A percentile compares a stretch with the other conserved stretches of the same genome.
These are phyloP conservation scores for Syncephalastrum sp. DNA, from an alignment of 371 early-diverging fungal genomes.

Conservation along the genomic window DNA sequence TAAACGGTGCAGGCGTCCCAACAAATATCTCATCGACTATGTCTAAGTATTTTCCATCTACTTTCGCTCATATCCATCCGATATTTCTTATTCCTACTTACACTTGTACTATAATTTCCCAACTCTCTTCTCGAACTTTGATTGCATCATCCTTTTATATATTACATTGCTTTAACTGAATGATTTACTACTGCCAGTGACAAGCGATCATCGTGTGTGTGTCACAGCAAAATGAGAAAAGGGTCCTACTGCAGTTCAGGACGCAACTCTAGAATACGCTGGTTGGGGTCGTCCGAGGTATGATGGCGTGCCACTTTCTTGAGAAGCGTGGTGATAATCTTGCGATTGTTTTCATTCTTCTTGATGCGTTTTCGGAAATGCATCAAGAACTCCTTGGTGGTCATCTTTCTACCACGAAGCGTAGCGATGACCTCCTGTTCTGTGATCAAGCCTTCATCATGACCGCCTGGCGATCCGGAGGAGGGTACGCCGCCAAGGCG, in stretches of 20 bases:
- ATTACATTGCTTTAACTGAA: not conserved
- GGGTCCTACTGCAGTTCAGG: constrained; percentile 27
- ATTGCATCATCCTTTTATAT: not conserved
- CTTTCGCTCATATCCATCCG: too few relatives aligned
- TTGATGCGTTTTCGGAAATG: constrained; percentile 67
- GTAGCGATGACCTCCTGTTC: constrained; percentile 66
- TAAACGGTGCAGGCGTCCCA: too few relatives aligned
- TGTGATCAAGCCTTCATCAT: constrained; percentile 54
- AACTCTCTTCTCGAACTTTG: not conserved
- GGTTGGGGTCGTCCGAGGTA: constrained; percentile 41
- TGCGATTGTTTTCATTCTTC: constrained; percentile 63
- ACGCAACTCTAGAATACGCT: constrained; percentile 48
- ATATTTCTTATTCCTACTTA: not conserved
- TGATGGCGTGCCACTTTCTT: constrained; percentile 63
- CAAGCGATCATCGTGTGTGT: not conserved
- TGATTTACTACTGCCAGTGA: not conserved
- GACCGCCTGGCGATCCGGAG: constrained; percentile 8
- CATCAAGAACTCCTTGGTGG: constrained; percentile 67
- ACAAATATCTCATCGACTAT: too few relatives aligned
- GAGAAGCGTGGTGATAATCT: constrained; percentile 55
- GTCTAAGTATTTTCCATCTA: too few relatives aligned
- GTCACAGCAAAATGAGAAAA: too few relatives aligned
- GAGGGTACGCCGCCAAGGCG: constrained; percentile 6
- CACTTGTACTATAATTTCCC: not conserved
- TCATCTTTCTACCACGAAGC: constrained; percentile 56